Base-by-base conservation (phyloP, 805 yeast species). In the Saccharomycopsis sp. region DNA sequence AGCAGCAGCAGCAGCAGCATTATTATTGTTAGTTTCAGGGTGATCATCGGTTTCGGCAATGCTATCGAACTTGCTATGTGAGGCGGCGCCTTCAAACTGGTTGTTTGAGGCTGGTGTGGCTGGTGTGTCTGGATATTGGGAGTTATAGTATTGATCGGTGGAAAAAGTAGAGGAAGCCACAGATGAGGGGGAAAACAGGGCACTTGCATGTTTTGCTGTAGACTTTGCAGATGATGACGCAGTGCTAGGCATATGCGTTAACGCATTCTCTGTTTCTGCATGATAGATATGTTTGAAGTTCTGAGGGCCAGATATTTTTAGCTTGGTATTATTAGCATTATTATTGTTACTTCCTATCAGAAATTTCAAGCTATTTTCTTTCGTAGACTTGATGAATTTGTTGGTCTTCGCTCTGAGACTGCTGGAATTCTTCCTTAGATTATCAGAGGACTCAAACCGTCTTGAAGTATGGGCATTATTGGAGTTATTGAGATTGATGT, bases 271-370 rank as follows among this genome's bases (percentile, higher is more conserved):
- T 5, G 62, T 59, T 35, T 59, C 59, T 57, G 57, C 57, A 25
- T 59, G 62, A 49, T 56, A 59, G n/a, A 59, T 25, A 35, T 59
- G 62, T 34, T 59, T 56, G 52, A 59, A 59, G 25, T 59, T 53
- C 42, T 59, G 62, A 38, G 62, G 62, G 3, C 56, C 60, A 9
- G 57, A 53, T 15, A 59, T 59, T 17, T 20, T 47, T 12, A 52
- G 25, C 24, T 23, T 55, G 24, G 24, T 15, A 19, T 47, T 22
- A 47, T 29, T 47, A 17, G 49, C 12, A 17, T 17, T n/a, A 17
- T 17, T 44, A 12, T 3, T 17, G 49, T 5, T 44, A 17, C 22
- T 44, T 3, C 49, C 22, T 7, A 3, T 44, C 22, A 44, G 19
- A 7, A 19, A 44, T 17, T 44, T 44, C 9, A 44, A 7, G 49